Base-by-base conservation (phyloP, 805 yeast genomes). In the Candida maris region DNA sequence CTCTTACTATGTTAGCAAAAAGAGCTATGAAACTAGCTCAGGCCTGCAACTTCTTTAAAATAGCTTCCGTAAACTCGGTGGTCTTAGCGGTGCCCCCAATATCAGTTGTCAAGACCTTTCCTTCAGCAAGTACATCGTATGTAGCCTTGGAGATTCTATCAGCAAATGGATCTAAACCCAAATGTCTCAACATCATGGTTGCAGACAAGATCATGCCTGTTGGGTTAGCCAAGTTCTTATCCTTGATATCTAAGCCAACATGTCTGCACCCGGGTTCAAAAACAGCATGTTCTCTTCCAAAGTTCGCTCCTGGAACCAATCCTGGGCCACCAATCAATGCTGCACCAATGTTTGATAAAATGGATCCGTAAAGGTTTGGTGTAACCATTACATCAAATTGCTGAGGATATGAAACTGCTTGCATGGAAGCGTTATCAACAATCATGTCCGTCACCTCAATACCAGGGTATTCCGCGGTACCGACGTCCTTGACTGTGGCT, bases 261-360 rank as follows among this genome's bases (percentile, higher is more conserved):
- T 89, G 97, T 77, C 98, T 85, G 72, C 97, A 89, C 70, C 97
- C 98, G 57, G 98, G 97, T 75, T 91, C 98, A 67, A 93, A 91
- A 45, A 91, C 94, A 39, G 97, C 97, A 65, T 83, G 82, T 57
- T 91, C 97, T 68, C 95, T 83, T 68, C 98, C 98, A 52, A 85
- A 89, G 75, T 88, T 87, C 59, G 95, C 96, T 69, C 97, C 97
- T 54, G 98, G 97, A 38, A 91, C 96, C 56, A 91, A 75, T 68
- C 97, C 97, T 63, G 97, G 97, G 55, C 97, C 96, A 67, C 97
- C 97, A 51, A 93, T 83, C 57, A 73, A 75, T 48, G 93, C 98
- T 52, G 97, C 96, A 73, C 97, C 98, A 57, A 91, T 89, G 78
- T 93, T 93, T 51, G 97, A 88, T 59, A 91, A 72, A 59, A 91